These are phyloP conservation scores for Diplotaxis tenuifolia DNA, from an alignment of 345 rosid genomes.

Conservation along the genomic window DNA sequence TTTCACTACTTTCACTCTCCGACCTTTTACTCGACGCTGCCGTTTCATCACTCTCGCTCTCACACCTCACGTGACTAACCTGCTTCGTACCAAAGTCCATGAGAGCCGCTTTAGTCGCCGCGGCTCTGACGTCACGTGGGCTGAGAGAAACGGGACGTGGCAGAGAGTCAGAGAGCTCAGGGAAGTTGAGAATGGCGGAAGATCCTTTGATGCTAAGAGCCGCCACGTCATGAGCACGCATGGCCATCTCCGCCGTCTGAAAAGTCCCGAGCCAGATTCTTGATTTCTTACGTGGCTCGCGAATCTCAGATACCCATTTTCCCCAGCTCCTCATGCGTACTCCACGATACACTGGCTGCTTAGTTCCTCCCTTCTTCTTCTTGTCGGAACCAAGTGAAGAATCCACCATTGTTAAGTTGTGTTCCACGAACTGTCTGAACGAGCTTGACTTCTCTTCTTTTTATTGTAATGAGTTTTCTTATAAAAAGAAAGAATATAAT, in stretches of 20 bases:
- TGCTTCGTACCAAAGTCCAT: conserved; percentile 41
- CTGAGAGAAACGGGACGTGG: conserved; percentile 66
- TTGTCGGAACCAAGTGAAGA: conserved; percentile 12
- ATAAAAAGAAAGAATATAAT: background rate
- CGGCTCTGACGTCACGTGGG: conserved; percentile 87
- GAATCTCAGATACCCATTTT: conserved; percentile 97
- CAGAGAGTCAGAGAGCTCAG: conserved; percentile 56
- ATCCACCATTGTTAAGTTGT: conserved; percentile 21
- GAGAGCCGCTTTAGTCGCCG: conserved; percentile 83
- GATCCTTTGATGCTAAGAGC: conserved; percentile 76
- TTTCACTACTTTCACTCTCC: background rate
- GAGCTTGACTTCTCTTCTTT: background rate
- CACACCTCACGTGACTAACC: background rate
- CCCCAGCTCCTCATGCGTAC: conserved; percentile 96
- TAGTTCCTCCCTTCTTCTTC: conserved; percentile 32
- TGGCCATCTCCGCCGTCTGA: conserved; percentile 89
- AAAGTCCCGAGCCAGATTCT: conserved; percentile 98
- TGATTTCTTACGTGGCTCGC: conserved; percentile 85
- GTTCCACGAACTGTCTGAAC: conserved; percentile 6
- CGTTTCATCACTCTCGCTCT: conserved; percentile 17
- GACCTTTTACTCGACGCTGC: background rate
- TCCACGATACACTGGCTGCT: conserved; percentile 71
- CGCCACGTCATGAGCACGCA: conserved; percentile 99
- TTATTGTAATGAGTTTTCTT: background rate
- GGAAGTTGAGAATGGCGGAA: conserved; percentile 87